Percentiles rank a stretch among this genome's conserved stretches.
Evolutionary conservation across 1,284 basidiomycete genomes (phyloP).

Genomic region (Cutaneotrichosporon cyanovorans): DNA sequence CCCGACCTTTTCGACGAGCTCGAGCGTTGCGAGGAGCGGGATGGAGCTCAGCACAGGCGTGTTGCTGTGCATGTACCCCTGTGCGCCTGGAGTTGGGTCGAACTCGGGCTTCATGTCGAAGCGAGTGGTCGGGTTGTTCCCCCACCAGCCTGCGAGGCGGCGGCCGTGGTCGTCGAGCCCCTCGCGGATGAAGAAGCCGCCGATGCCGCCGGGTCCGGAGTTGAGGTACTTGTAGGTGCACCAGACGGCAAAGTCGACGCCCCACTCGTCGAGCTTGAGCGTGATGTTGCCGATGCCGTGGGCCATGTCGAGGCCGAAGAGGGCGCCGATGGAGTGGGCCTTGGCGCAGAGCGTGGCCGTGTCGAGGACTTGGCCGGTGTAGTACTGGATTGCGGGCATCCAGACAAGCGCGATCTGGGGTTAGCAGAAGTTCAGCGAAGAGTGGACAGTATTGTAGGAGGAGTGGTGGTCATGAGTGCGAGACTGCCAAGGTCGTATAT

Average conservation of each 20-base stretch:
- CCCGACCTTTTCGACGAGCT: slow-evolving; percentile 71
- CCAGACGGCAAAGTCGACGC: slow-evolving; percentile 94
- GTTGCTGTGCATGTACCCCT: slow-evolving; percentile 93
- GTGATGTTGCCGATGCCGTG: slow-evolving; percentile 93
- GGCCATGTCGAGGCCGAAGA: slow-evolving; percentile 93
- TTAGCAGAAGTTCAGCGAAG: background rate
- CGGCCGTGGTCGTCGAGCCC: slow-evolving; percentile 40
- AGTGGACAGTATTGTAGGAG: background rate
- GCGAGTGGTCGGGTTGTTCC: slow-evolving; percentile 75
- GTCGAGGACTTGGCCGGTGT: slow-evolving; percentile 93
- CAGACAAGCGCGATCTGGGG: slow-evolving; percentile 73
- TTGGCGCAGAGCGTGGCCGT: slow-evolving; percentile 74
- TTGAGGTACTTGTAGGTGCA: slow-evolving; percentile 98
- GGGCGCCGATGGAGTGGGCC: slow-evolving; percentile 70
- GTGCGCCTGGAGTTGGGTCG: slow-evolving; percentile 76
- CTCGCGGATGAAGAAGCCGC: slow-evolving; percentile 52
- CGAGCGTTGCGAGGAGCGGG: slow-evolving; percentile 70
- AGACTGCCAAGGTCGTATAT: no score
- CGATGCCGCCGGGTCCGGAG: slow-evolving; percentile 89
- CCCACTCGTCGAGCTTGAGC: slow-evolving; percentile 82
- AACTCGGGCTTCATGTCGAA: slow-evolving; percentile 86
- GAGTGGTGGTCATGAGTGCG: no score
- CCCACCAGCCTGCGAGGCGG: slow-evolving; percentile 96
- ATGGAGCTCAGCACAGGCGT: slow-evolving; percentile 73
- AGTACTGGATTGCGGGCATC: slow-evolving; percentile 89